Base-by-base conservation (phyloP, 352 stramenopile species). In the Pythium phragmitis region DNA sequence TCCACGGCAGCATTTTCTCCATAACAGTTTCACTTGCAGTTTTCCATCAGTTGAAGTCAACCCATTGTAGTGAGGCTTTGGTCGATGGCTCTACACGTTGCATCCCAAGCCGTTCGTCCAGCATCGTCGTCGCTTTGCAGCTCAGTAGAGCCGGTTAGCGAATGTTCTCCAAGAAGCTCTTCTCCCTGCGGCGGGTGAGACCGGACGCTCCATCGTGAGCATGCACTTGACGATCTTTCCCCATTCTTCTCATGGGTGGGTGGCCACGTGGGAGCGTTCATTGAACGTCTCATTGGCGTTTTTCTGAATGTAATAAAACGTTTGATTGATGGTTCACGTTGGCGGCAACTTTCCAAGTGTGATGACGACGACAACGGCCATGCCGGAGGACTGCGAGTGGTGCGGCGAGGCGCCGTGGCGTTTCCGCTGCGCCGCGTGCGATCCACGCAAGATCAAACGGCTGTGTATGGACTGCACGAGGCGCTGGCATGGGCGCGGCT, bases 401-500 rank as follows among this genome's bases (percentile, higher is more conserved):
- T 82, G 75, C 39, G 67, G 57, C 41, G 72, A 80, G 16, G 57
- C 43, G 39, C 63, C 68, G 33, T 82, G 75, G 75, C 56, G 26
- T 6, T 77, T 70, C 36, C 23, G 53, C 49, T 82, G 75, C 42
- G 52, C 52, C 17, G 69, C 55, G 65, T 82, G 75, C 49, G 75
- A 82, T 42, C 63, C 67, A 33, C 67, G 75, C 1, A 53, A 47
- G 30, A 45, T 50, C 8, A 80, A 82, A 55, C 57, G 45, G 0
- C 26, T 79, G 11, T 82, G 75, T 47, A 17, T 57, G 9, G 59
- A 51, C 2, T 82, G 75, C 47, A 54, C 75, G 6, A 57, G 54
- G 48, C 69, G 65, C 2, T 82, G 75, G 75, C 75, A 82, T 67
- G 67, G 72, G 57, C 70, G 75, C 56, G 75, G 75, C 14, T 68